These are phyloP conservation scores for Paxillus involutus DNA, from an alignment of 768 basidiomycete species.

Conservation along the genomic window DNA sequence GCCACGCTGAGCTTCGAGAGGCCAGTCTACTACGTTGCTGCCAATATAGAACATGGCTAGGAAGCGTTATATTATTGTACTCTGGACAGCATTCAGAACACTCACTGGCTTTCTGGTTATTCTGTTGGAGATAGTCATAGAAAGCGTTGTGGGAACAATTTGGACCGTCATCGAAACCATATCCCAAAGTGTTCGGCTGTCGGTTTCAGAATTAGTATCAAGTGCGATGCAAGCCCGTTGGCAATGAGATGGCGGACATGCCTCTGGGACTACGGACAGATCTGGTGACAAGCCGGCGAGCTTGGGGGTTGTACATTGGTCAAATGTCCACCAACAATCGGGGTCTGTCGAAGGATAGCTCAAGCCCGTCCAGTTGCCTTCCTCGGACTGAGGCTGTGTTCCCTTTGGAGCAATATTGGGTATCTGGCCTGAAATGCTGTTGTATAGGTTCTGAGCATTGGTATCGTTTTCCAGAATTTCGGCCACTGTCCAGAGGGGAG, in stretches of 20 bases:
- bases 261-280: constrained; percentile 49
- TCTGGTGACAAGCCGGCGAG: constrained; percentile 42
- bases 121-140: constrained; percentile 49
- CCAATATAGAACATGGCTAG: constrained; percentile 65
- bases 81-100: constrained; percentile 6
- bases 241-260: constrained; percentile 3
- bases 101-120: constrained; percentile 64
- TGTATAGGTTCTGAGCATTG: constrained; percentile 44
- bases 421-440: constrained; percentile 40
- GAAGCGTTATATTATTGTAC: neutral
- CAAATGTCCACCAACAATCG: constrained; percentile 46
- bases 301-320: constrained; percentile 50
- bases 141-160: constrained; percentile 65
- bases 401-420: constrained; percentile 49
- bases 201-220: neutral
- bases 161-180: constrained; percentile 65
- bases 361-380: constrained; percentile 31
- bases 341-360: constrained; percentile 43
- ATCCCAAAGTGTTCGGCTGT: constrained; percentile 56
- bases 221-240: neutral
- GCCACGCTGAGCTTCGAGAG: constrained; percentile 53
- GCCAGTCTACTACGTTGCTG: constrained; percentile 56
- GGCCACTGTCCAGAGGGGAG: constrained; percentile 45
- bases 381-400: constrained; percentile 17
- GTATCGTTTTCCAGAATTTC: constrained; percentile 42